Conservation (phyloP, 441 rosid genomes). For the Croton laevigatus region DNA sequence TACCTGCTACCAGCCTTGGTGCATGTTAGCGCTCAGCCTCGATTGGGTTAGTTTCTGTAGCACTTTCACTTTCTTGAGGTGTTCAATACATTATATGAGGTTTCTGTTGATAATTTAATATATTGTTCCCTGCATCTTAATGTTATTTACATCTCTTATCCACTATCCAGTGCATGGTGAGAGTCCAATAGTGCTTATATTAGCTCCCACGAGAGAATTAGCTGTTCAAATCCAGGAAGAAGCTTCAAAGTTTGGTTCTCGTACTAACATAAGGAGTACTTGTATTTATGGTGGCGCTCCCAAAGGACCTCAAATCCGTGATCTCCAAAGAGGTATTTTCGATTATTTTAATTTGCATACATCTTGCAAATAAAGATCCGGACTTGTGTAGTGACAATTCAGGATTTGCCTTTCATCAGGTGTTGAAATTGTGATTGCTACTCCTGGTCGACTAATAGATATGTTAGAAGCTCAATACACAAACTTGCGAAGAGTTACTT, state of each 20-base stretch:
- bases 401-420: conserved; percentile 38
- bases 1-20: conserved; percentile 91
- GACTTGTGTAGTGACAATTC: conserved; percentile 10
- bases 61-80: neutral
- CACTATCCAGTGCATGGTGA: conserved; percentile 61
- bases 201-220: conserved; percentile 96
- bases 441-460: conserved; percentile 96
- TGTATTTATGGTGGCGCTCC: conserved; percentile 97
- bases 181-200: conserved; percentile 76
- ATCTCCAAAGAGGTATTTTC: conserved; percentile 76
- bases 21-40: conserved; percentile 90
- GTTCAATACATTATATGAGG: neutral
- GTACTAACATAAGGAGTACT: conserved; percentile 71
- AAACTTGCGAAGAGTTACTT: conserved; percentile 83
- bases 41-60: conserved; percentile 54
- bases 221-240: conserved; percentile 98
- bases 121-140: neutral
- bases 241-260: conserved; percentile 63
- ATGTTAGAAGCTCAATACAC: conserved; percentile 89
- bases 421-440: conserved; percentile 93
- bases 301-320: conserved; percentile 96
- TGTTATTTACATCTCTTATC: neutral
- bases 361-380: conserved; percentile 1
- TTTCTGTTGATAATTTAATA: neutral
- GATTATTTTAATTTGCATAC: conserved; percentile 7